phyloP scores from a whole-genome alignment of 768 basidiomycete genomes.

The Boletus tylopilopsis region DNA sequence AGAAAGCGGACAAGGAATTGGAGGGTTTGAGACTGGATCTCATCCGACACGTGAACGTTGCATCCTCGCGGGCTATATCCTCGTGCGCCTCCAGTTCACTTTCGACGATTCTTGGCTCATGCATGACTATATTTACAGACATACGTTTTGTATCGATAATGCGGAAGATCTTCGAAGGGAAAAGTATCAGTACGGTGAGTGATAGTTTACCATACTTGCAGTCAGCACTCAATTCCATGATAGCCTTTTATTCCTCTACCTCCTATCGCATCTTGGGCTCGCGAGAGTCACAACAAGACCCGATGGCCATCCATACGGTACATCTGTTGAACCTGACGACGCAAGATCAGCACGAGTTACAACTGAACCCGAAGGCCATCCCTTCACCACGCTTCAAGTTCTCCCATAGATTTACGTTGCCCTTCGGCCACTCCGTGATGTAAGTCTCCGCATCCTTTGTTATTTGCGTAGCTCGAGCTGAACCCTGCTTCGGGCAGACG shows the following conservation, averaged over 20 bases:
- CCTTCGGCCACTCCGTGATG: constrained; percentile 18
- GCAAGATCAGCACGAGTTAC: constrained; percentile 27
- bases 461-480: no score
- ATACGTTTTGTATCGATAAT: constrained; percentile 6
- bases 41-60: constrained; percentile 17
- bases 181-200: background rate
- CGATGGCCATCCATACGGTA: constrained; percentile 18
- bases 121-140: constrained; percentile 2
- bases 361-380: constrained; percentile 20
- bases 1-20: constrained; percentile 6
- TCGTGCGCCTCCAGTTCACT: background rate
- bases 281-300: constrained; percentile 12
- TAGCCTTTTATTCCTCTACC: background rate
- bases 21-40: constrained; percentile 9
- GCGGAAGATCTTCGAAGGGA: constrained; percentile 1
- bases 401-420: constrained; percentile 16
- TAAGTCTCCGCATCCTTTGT: background rate
- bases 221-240: no score
- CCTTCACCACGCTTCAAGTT: constrained; percentile 23
- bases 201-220: background rate
- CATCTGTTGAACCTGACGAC: constrained; percentile 27
- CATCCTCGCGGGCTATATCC: background rate
- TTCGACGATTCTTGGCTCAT: constrained; percentile 8
- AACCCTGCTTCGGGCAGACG: constrained; percentile 20
- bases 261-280: background rate